These are phyloP conservation scores for Suillus placidus DNA, from an alignment of 768 basidiomycete species.

Conservation along the genomic window DNA sequence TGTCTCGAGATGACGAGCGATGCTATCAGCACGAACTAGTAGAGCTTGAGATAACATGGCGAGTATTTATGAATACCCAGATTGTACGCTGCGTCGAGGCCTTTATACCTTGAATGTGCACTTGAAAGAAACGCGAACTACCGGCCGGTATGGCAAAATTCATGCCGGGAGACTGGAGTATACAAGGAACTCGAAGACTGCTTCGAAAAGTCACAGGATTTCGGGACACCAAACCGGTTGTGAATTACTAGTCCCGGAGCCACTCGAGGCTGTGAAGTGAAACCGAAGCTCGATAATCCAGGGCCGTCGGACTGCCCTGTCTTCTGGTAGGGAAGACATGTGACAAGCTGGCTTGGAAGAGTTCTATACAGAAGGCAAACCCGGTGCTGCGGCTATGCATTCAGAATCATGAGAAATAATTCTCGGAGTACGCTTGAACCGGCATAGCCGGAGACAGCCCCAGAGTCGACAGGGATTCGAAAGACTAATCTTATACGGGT, in stretches of 20 bases:
- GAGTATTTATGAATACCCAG: no score
- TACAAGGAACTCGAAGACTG: not conserved
- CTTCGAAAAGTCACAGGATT: not conserved
- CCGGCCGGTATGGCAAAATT: not conserved
- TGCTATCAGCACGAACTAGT: not conserved
- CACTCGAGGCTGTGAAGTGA: not conserved
- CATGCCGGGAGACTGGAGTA: not conserved
- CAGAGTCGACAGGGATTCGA: not conserved
- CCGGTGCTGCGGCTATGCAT: not conserved
- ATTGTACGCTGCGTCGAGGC: no score
- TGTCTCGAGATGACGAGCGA: conserved; percentile 19
- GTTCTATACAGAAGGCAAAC: not conserved
- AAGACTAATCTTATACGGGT: not conserved
- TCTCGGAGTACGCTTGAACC: not conserved
- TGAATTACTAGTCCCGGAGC: not conserved
- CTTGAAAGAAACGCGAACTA: not conserved
- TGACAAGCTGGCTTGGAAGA: not conserved
- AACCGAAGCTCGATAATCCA: not conserved
- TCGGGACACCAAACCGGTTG: not conserved
- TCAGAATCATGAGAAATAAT: not conserved
- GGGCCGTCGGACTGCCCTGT: not conserved
- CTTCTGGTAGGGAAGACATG: not conserved
- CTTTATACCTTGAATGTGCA: not conserved
- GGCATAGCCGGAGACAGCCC: not conserved
- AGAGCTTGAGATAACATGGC: not conserved